These are phyloP conservation scores for Pythium coloratum DNA, from an alignment of 352 stramenopile species.

Conservation along the genomic window DNA sequence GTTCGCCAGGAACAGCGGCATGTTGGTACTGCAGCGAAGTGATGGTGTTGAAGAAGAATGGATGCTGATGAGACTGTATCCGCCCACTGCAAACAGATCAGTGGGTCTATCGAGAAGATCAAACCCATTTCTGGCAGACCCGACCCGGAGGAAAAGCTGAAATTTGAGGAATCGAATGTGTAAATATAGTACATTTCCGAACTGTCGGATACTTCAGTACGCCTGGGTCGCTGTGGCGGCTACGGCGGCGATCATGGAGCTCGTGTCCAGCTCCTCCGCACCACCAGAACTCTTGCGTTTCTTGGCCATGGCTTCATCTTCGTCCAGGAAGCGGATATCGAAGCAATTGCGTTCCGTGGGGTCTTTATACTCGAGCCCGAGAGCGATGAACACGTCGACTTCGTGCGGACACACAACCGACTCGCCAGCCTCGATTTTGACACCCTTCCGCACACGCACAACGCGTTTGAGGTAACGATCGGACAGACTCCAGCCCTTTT, in stretches of 20 bases:
- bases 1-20: slow-evolving; percentile 88
- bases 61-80: background rate
- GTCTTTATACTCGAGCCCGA: slow-evolving; percentile 85
- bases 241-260: background rate
- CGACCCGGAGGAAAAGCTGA: background rate
- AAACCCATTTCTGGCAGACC: background rate
- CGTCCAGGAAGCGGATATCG: slow-evolving; percentile 77
- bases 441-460: slow-evolving; percentile 46
- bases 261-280: slow-evolving; percentile 1
- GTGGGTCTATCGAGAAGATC: background rate
- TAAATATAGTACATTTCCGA: background rate
- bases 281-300: slow-evolving; percentile 17
- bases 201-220: background rate
- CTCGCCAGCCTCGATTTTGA: slow-evolving; percentile 62
- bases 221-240: background rate
- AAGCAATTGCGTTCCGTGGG: slow-evolving; percentile 77
- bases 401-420: slow-evolving; percentile 79
- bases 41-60: slow-evolving; percentile 15
- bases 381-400: slow-evolving; percentile 82
- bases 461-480: slow-evolving; percentile 68
- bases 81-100: background rate
- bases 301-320: slow-evolving; percentile 67
- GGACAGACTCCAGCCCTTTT: slow-evolving; percentile 77
- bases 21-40: slow-evolving; percentile 18
- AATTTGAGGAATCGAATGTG: background rate